Percentiles rank a stretch among this genome's conserved stretches.
phyloP scores from a whole-genome alignment of 2,329 filamentous ascomycete species.

The Lachnellula occidentalis region DNA sequence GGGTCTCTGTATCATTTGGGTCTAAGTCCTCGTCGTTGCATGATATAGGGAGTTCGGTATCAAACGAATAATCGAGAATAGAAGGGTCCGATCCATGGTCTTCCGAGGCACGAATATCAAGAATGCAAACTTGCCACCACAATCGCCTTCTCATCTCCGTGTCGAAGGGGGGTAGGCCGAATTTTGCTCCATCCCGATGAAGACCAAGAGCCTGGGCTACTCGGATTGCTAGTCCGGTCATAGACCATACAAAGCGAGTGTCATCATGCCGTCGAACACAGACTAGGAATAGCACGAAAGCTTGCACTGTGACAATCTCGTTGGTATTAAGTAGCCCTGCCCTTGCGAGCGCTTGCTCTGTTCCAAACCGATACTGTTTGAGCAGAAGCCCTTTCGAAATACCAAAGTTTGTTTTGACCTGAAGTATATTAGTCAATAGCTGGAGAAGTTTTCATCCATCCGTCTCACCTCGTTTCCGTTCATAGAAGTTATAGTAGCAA shows the following conservation, averaged over 20 bases:
- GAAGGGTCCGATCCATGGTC: constrained; percentile 59
- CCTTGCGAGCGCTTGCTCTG: constrained; percentile 50
- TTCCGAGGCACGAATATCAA: constrained; percentile 56
- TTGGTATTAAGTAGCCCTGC: constrained; percentile 50
- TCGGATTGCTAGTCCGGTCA: constrained; percentile 52
- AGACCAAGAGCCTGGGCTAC: constrained; percentile 56
- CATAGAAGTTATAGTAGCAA: constrained; percentile 43
- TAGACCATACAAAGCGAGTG: constrained; percentile 45
- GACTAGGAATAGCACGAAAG: constrained; percentile 50
- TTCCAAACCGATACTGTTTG: constrained; percentile 44
- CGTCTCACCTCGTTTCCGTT: constrained; percentile 27
- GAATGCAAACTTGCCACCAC: constrained; percentile 56
- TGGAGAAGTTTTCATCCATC: background rate
- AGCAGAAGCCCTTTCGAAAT: constrained; percentile 41
- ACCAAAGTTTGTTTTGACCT: constrained; percentile 33
- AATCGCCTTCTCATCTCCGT: constrained; percentile 53
- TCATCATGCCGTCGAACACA: constrained; percentile 45
- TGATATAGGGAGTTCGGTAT: constrained; percentile 48
- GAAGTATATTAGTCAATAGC: constrained; percentile 6
- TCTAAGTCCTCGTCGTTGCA: constrained; percentile 44
- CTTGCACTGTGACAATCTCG: constrained; percentile 49
- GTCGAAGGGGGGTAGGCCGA: constrained; percentile 51
- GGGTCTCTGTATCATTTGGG: constrained; percentile 28
- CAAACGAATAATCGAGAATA: constrained; percentile 52
- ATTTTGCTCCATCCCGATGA: constrained; percentile 52